phyloP scores from a whole-genome alignment of 2,329 filamentous ascomycete genomes.

The Ceratocystis lukuohia region DNA sequence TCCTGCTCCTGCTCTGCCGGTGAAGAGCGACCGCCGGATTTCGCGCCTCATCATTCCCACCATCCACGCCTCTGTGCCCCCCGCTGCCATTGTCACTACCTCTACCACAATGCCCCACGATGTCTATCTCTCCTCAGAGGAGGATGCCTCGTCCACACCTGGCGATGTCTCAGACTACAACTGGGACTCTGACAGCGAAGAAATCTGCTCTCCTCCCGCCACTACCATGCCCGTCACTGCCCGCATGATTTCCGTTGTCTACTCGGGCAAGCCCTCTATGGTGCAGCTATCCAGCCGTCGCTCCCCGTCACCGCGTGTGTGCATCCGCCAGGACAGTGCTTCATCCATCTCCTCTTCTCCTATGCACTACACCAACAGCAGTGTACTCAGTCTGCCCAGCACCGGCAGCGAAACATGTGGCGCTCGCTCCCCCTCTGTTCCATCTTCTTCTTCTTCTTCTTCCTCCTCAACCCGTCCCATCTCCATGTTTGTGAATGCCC shows the following conservation, averaged over 20 bases:
- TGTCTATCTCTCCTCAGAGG: constrained; percentile 51
- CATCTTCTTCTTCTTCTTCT: neutral
- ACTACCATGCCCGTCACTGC: constrained; percentile 36
- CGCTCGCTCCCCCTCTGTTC: neutral
- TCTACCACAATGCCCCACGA: constrained; percentile 36
- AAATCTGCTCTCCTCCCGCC: constrained; percentile 21
- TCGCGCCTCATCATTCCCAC: constrained; percentile 30
- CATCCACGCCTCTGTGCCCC: constrained; percentile 5
- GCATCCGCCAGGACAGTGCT: constrained; percentile 24
- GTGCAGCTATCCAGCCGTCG: constrained; percentile 33
- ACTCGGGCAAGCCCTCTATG: constrained; percentile 45
- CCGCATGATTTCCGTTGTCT: constrained; percentile 45
- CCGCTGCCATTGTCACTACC: neutral
- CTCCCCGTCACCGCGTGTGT: constrained; percentile 25
- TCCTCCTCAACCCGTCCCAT: constrained; percentile 9
- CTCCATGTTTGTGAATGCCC: constrained; percentile 14
- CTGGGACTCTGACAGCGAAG: constrained; percentile 32
- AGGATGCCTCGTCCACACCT: constrained; percentile 49
- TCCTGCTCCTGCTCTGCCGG: constrained; percentile 31
- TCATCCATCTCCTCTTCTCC: constrained; percentile 20
- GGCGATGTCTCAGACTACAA: constrained; percentile 47
- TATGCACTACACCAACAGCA: constrained; percentile 27
- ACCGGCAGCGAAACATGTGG: constrained; percentile 14
- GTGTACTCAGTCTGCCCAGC: constrained; percentile 26
- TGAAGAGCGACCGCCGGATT: constrained; percentile 32